Base-by-base conservation (phyloP, 2,329 filamentous ascomycete species). In the Xylaria polymorpha region DNA sequence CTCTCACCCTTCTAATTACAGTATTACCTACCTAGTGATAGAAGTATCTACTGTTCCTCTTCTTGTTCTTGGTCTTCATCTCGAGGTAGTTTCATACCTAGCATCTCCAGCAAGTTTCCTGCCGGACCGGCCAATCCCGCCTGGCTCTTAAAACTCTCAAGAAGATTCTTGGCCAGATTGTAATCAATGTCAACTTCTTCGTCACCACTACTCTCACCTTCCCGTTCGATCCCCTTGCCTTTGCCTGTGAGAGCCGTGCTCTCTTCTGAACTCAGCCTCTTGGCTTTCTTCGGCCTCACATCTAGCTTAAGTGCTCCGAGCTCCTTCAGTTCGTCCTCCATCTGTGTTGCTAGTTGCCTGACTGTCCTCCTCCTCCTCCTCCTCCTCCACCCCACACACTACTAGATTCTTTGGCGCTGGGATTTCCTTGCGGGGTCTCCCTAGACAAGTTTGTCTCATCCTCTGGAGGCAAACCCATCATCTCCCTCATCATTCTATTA, bases 81-180 rank as follows among this genome's bases (percentile, higher is more conserved):
- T 68, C 92, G 86, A 0, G 95, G 95, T 68, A 98, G 83, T 48
- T 88, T 86, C 72, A 98, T 84, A 0, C 94, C 94, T 91, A 98
- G 92, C 82, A 97, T 87, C 7, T 90, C 91, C 76, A 99, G 86
- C 69, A 99, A 83, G 78, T 98, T 98, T 0, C 94, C 90, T 1
- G 92, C 92, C 0, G 96, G 96, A 0, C 96, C 96, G 39, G 93
- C 86, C 84, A 92, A 88, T 14, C 96, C 96, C 20, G 85, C 93
- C 79, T 98, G 95, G 18, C 92, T 91, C 77, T 97, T 97, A 81
- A 99, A 94, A 75, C 93, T 95, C 79, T 98, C 94, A 1, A 99
- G 84, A 64, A 99, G 84, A 76, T 98, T 98, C 79, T 92, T 94
- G 20, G 93, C 94, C 29, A 99, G 84, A 70, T 96, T 95, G 74